Base-by-base conservation (phyloP, 371 early-diverging fungal genomes). In the Blakeslea trispora region DNA sequence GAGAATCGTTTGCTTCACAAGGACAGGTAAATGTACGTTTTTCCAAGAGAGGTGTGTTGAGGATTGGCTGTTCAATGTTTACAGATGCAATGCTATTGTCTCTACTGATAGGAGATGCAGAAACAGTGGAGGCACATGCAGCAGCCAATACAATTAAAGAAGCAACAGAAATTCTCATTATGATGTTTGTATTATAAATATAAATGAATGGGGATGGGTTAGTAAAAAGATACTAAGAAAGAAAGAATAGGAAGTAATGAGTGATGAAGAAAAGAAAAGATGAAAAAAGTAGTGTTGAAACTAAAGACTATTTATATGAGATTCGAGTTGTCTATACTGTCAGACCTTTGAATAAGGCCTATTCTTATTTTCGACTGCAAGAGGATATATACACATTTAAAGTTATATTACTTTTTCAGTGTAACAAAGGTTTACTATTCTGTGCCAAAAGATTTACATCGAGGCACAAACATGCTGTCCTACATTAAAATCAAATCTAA, bases 161-260 rank as follows among this genome's bases (percentile, higher is more conserved):
- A 34, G 48, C 43, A 17, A 62, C 7, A 21, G 52, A 57, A 10
- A 52, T 47, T 37, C 52, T 62, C 63, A 62, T 62, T 42, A 18
- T 50, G 1, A 45, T 22, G 22, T 50, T 5, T 17, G 11, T 19
- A 50, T 49, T 19, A 49, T 49, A 49, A 10, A 32, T 0, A 17
- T 18, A 48, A 50, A 24, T 15, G 21, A 50, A 39, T 37, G 13
- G 23, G 2, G 6, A 21, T 11, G n/a, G 23, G 19, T 50, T 50
- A 37, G 37, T 50, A 50, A 37, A 5, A 7, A 37, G n/a, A 37
- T 37, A 37, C 37, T 37, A 37, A 37, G 37, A 14, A 37, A 37
- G 28, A 28, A 5, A 28, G 28, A 28, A 28, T 3, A 28, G 28
- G 7, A 7, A 28, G 28, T 28, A 28, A 28, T 7, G 28, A 28